Conservation (phyloP, 2,329 filamentous ascomycete species). For the Aspergillus sclerotialis region DNA sequence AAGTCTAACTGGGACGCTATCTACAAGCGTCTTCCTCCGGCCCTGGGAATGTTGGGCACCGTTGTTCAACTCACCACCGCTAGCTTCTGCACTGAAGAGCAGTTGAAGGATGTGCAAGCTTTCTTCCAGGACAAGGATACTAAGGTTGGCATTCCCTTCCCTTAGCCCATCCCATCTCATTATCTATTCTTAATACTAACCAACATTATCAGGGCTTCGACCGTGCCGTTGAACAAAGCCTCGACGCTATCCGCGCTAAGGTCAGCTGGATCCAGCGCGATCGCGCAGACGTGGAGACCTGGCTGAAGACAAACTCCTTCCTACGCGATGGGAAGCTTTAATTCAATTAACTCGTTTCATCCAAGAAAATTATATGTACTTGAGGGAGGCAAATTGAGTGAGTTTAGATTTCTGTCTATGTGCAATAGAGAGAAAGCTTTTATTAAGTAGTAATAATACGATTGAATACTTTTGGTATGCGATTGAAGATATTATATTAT, state of each 20-base stretch:
- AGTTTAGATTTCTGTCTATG: too few relatives aligned
- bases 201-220: conserved; percentile 58
- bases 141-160: conserved; percentile 45
- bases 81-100: conserved; percentile 69
- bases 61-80: conserved; percentile 77
- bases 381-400: too few relatives aligned
- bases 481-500: too few relatives aligned
- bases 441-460: too few relatives aligned
- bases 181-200: conserved; percentile 9
- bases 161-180: background rate
- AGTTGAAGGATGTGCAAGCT: conserved; percentile 65
- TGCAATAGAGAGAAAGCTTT: too few relatives aligned
- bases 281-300: conserved; percentile 64
- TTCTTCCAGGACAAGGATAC: conserved; percentile 82
- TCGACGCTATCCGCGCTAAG: conserved; percentile 80
- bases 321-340: conserved; percentile 32
- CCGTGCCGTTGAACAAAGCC: conserved; percentile 79
- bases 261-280: conserved; percentile 73
- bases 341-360: conserved; percentile 1
- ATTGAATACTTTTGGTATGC: too few relatives aligned
- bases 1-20: conserved; percentile 83
- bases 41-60: conserved; percentile 74
- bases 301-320: conserved; percentile 63
- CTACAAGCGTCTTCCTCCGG: conserved; percentile 74
- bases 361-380: too few relatives aligned